Conservation (phyloP, 495 filamentous ascomycete species). For the Bacidia gigantensis region DNA sequence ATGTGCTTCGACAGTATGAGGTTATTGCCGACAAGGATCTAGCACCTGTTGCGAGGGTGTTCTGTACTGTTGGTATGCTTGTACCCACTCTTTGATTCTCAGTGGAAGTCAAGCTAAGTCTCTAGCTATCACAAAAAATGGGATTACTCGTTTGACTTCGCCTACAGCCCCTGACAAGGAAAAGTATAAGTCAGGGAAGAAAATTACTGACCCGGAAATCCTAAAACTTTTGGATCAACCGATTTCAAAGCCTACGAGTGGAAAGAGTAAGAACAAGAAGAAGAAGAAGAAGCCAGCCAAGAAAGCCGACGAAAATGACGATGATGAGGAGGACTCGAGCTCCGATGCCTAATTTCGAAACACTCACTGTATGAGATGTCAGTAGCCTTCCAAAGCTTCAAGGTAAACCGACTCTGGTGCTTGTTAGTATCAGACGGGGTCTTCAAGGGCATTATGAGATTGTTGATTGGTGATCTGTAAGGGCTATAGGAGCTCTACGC, state of each 20-base stretch:
- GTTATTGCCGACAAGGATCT: conserved; percentile 84
- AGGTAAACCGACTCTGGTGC: no score
- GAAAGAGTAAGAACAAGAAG: conserved; percentile 66
- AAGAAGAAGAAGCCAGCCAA: conserved; percentile 83
- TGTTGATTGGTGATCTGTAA: no score
- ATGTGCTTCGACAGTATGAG: conserved; percentile 89
- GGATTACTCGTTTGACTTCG: conserved; percentile 67
- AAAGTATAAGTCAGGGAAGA: conserved; percentile 87
- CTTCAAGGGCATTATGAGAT: no score
- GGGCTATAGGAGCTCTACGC: no score
- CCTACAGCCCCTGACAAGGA: conserved; percentile 58
- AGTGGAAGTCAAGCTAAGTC: not conserved
- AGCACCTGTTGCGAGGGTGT: conserved; percentile 64
- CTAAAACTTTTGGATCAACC: conserved; percentile 86
- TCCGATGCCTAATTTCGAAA: conserved; percentile 40
- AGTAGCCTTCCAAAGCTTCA: no score
- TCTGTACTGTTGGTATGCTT: conserved; percentile 79
- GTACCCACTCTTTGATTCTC: conserved; percentile 10
- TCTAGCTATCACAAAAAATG: conserved; percentile 96
- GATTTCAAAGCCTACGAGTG: conserved; percentile 56
- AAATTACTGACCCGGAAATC: conserved; percentile 90
- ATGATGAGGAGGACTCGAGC: conserved; percentile 34
- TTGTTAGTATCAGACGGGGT: no score
- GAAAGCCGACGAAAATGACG: conserved; percentile 40
- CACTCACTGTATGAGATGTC: no score